phyloP scores from a whole-genome alignment of 2,329 filamentous ascomycete species.

The Colletotrichum tropicicola region DNA sequence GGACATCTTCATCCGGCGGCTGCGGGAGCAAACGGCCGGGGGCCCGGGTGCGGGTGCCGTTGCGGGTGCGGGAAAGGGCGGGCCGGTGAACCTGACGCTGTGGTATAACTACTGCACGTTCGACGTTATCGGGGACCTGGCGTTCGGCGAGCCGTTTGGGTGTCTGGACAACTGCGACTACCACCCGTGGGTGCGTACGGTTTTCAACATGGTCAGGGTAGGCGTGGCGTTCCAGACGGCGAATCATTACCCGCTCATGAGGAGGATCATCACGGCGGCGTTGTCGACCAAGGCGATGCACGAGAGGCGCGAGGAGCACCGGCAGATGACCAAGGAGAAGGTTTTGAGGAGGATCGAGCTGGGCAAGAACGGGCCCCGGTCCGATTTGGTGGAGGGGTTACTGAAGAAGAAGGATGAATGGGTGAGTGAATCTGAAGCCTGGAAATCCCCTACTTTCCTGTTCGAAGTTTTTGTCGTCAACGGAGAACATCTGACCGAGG shows the following conservation, averaged over 20 bases:
- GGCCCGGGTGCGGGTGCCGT: no score
- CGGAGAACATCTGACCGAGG: not conserved
- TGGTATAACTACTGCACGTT: slow-evolving; percentile 41
- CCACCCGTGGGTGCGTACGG: slow-evolving; percentile 27
- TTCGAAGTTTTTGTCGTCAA: not conserved
- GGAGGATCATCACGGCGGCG: not conserved
- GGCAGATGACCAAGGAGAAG: slow-evolving; percentile 9
- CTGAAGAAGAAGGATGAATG: slow-evolving; percentile 28
- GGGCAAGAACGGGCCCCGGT: slow-evolving; percentile 3
- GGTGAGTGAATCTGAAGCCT: not conserved
- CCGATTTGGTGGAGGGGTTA: slow-evolving; percentile 30
- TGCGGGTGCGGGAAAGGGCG: no score
- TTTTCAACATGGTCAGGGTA: slow-evolving; percentile 1
- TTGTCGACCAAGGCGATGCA: slow-evolving; percentile 9
- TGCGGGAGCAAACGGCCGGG: slow-evolving; percentile 40
- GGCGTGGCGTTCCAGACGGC: slow-evolving; percentile 18
- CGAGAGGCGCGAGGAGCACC: not conserved
- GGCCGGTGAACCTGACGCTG: slow-evolving; percentile 31
- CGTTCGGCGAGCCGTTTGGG: slow-evolving; percentile 39
- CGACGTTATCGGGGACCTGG: slow-evolving; percentile 41
- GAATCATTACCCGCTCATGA: slow-evolving; percentile 1
- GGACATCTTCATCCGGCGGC: slow-evolving; percentile 45
- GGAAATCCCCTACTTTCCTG: not conserved
- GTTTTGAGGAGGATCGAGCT: slow-evolving; percentile 28
- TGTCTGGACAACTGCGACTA: slow-evolving; percentile 33